Conservation (phyloP, 805 yeast genomes). For the Metschnikowia continentalis region DNA sequence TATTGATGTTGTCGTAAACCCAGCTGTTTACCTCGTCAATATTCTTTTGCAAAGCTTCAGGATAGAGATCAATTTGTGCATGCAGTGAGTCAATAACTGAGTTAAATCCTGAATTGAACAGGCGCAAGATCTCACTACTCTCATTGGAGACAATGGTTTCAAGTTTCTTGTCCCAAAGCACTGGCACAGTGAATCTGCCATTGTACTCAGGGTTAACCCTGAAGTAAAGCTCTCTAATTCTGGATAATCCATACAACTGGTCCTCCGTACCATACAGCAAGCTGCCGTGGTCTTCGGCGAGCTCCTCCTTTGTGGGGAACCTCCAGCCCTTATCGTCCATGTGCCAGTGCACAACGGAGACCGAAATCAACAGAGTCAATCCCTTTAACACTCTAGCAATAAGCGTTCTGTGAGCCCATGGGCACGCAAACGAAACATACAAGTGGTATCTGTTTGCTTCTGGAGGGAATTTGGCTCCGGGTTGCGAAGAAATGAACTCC, state of each 20-base stretch:
- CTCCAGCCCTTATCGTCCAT: conserved; percentile 90
- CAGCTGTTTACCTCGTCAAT: conserved; percentile 78
- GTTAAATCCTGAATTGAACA: conserved; percentile 73
- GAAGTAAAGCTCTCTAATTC: conserved; percentile 69
- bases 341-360: conserved; percentile 87
- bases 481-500: conserved; percentile 51
- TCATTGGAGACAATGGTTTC: conserved; percentile 88
- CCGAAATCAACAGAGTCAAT: conserved; percentile 48
- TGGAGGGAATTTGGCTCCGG: conserved; percentile 64
- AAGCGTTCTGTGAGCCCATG: conserved; percentile 91
- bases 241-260: conserved; percentile 50
- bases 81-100: conserved; percentile 46
- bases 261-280: conserved; percentile 35
- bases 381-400: conserved; percentile 76
- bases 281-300: conserved; percentile 47
- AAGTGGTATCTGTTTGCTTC: conserved; percentile 81
- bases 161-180: conserved; percentile 83
- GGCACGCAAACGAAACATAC: conserved; percentile 86
- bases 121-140: conserved; percentile 82
- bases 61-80: conserved; percentile 58
- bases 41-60: conserved; percentile 45
- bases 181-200: conserved; percentile 90
- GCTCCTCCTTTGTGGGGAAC: conserved; percentile 52
- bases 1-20: conserved; percentile 82
- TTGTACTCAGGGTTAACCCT: conserved; percentile 70